Base-by-base conservation (phyloP, 768 basidiomycete species). In the Pleurotus platypus region DNA sequence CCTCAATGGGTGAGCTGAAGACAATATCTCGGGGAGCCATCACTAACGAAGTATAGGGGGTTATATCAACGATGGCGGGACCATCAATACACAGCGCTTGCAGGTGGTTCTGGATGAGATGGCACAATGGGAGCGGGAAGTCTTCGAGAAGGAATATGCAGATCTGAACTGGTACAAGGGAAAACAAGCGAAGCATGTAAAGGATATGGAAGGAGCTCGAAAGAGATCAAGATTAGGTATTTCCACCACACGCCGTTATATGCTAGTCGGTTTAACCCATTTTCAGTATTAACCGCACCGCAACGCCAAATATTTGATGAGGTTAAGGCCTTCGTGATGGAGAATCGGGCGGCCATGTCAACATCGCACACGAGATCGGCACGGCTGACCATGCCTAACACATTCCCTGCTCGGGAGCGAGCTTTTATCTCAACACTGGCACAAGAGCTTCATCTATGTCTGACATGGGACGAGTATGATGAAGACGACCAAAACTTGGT, bases 391-490 rank as follows among this genome's bases (percentile, higher is more conserved):
- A 80, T 98, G 75, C 82, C 81, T 20, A 96, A 96, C 65, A 78
- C 77, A 13, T 89, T 96, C 71, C 78, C 91, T 0, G 86, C 92
- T 4, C 77, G 85, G 42, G 94, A 98, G 60, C 80, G 90, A 43
- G 77, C 76, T 49, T 98, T 98, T 65, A 85, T 98, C 35, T 78
- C 74, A 39, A 84, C 81, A 24, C 77, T 99, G 18, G 86, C 89
- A 4, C 79, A 83, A 40, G 87, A 94, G 48, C 70, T 98, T 45
- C 86, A 92, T 66, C 79, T 98, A 11, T 78, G 71, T 18, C 67
- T 95, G 24, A 76, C 87, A n/a, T 99, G 94, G 93, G 96, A 98
- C 66, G 94, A 95, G 66, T 94, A 86, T 62, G 90, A 94, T 60
- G 90, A 89, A 5, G 75, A 92, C 46, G 90, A 92, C 59, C 78